A percentile compares a stretch with the other conserved stretches of the same genome.
Evolutionary conservation across 306 rosid genomes (phyloP).

Genomic region (Ammopiptanthus mongolicus): DNA sequence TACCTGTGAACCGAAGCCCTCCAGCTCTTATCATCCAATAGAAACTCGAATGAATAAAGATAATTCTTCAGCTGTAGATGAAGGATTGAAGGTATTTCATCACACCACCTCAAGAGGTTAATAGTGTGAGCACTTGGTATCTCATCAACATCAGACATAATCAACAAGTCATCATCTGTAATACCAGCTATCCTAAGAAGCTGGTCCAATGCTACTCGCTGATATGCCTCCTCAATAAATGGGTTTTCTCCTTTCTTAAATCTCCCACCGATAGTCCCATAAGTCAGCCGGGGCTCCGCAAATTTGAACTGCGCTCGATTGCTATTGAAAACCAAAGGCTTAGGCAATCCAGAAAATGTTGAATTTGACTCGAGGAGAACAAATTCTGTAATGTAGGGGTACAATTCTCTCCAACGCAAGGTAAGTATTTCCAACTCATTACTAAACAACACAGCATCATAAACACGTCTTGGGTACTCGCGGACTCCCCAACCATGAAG

Average conservation of each 20-base stretch:
- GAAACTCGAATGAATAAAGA: conserved; percentile 91
- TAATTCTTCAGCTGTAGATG: conserved; percentile 93
- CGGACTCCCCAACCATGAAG: conserved; percentile 98
- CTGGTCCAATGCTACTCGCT: conserved; percentile 86
- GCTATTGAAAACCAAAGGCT: conserved; percentile 62
- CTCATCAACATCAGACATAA: conserved; percentile 99
- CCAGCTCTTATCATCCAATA: conserved; percentile 87
- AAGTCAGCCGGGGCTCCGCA: conserved; percentile 72
- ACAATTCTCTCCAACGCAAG: conserved; percentile 86
- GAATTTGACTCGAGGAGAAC: conserved; percentile 95
- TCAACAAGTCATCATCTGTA: conserved; percentile 87
- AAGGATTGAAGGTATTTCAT: conserved; percentile 63
- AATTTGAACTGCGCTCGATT: conserved; percentile 64
- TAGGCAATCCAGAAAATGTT: conserved; percentile 78
- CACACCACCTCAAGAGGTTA: conserved; percentile 93
- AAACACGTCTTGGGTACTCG: conserved; percentile 91
- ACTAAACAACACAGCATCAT: conserved; percentile 93
- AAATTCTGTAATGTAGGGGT: conserved; percentile 80
- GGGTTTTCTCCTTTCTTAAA: conserved; percentile 91
- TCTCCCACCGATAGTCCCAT: conserved; percentile 79
- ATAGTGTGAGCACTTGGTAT: conserved; percentile 97
- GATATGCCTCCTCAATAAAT: conserved; percentile 95
- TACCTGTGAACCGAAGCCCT: conserved; percentile 91
- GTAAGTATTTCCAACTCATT: conserved; percentile 89
- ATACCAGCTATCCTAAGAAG: conserved; percentile 89